phyloP scores from a whole-genome alignment of 257 asterid species.

The Solanum clarkiae region DNA sequence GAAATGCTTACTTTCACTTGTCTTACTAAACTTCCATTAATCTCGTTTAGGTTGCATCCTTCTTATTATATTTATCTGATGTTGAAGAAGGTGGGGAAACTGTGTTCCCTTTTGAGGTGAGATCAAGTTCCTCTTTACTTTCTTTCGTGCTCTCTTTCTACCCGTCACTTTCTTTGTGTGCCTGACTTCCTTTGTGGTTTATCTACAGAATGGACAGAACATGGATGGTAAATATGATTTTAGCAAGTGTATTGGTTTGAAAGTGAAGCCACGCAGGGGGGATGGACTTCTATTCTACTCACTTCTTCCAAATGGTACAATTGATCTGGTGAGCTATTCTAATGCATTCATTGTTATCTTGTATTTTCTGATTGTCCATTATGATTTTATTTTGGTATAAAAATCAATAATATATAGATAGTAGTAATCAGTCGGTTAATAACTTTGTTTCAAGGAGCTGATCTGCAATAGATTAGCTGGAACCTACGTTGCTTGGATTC shows the following conservation, averaged over 20 bases:
- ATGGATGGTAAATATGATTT: constrained; percentile 57
- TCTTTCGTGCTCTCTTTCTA: background rate
- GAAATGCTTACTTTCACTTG: background rate
- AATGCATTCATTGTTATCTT: background rate
- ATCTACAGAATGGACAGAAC: constrained; percentile 58
- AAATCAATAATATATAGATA: background rate
- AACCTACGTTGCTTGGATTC: no score
- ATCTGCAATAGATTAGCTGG: background rate
- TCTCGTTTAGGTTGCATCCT: constrained; percentile 64
- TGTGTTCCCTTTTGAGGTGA: constrained; percentile 88
- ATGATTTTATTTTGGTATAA: background rate
- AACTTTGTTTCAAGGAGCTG: background rate
- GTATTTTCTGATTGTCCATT: background rate
- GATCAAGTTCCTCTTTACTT: background rate
- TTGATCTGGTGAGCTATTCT: constrained; percentile 56
- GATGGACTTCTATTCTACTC: constrained; percentile 95
- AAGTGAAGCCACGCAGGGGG: constrained; percentile 83
- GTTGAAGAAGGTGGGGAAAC: constrained; percentile 99
- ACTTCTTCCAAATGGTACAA: constrained; percentile 67
- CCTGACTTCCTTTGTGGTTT: background rate
- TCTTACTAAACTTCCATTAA: constrained; percentile 1
- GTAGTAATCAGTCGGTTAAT: background rate
- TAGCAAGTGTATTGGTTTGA: constrained; percentile 59
- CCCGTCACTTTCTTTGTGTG: background rate
- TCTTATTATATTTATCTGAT: constrained; percentile 78